A percentile compares a stretch with the other conserved stretches of the same genome.
phyloP scores from a whole-genome alignment of 2,329 filamentous ascomycete species.

The Aspergillus sp. region DNA sequence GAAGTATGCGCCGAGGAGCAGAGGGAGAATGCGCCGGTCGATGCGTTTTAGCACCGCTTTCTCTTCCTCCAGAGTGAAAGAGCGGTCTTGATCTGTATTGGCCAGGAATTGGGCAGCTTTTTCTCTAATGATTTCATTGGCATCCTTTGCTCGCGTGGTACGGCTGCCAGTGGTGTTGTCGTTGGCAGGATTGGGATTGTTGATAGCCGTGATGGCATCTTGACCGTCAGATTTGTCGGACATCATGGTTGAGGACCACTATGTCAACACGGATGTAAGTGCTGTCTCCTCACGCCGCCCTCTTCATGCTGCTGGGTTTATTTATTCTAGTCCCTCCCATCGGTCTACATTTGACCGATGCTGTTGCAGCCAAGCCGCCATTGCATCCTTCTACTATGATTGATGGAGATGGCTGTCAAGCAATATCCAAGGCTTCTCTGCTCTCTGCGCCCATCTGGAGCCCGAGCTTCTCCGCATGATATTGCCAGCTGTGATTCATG shows the following conservation, averaged over 20 bases:
- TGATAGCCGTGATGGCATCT: constrained; percentile 11
- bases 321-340: background rate
- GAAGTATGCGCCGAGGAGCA: constrained; percentile 57
- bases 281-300: background rate
- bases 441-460: background rate
- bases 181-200: background rate
- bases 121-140: constrained; percentile 1
- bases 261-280: background rate
- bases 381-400: background rate
- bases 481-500: background rate
- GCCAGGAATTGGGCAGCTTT: constrained; percentile 15
- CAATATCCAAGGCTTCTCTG: background rate
- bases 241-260: background rate
- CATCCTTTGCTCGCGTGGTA: background rate
- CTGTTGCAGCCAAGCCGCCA: background rate
- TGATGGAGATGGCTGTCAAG: background rate
- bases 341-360: background rate
- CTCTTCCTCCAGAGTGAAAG: constrained; percentile 52
- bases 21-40: constrained; percentile 50
- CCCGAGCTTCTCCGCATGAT: background rate
- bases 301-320: background rate
- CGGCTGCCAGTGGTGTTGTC: too few relatives aligned
- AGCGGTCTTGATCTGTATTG: constrained; percentile 2
- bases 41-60: constrained; percentile 38
- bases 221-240: background rate